A percentile compares a stretch with the other conserved stretches of the same genome.
phyloP scores from a whole-genome alignment of 805 yeast genomes.

The Wickerhamiella bombiphila region DNA sequence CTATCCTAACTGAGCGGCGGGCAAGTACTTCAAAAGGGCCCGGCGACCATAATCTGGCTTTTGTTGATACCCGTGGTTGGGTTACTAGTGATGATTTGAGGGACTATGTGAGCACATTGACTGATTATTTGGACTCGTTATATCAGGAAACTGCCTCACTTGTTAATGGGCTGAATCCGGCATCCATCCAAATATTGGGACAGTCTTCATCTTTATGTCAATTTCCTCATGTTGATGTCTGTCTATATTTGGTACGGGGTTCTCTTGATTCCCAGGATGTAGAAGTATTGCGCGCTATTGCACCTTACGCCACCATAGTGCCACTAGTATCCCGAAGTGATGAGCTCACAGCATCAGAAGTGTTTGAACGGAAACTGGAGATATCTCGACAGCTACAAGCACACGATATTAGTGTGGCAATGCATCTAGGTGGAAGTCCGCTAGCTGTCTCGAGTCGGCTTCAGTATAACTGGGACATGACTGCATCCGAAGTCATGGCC shows the following conservation, averaged over 20 bases:
- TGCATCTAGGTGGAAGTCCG: not conserved
- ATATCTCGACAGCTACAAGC: not conserved
- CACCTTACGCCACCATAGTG: constrained; percentile 5
- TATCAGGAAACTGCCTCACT: constrained; percentile 9
- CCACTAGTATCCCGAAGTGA: constrained; percentile 9
- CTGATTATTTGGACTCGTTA: constrained; percentile 3
- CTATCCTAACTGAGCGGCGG: not conserved
- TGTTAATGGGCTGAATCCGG: constrained; percentile 10
- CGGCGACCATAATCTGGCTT: constrained; percentile 3
- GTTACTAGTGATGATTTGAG: not conserved
- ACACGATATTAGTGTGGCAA: not conserved
- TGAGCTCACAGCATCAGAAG: constrained; percentile 2
- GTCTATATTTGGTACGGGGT: constrained; percentile 5
- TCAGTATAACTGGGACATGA: constrained; percentile 12
- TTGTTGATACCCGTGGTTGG: constrained; percentile 2
- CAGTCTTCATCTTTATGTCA: constrained; percentile 6
- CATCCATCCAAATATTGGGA: constrained; percentile 3
- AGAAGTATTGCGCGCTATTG: constrained; percentile 2
- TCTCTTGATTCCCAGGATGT: constrained; percentile 5
- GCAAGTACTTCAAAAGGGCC: not conserved
- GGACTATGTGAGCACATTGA: not conserved
- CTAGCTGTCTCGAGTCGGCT: constrained; percentile 4
- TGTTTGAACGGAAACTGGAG: constrained; percentile 3
- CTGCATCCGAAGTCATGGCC: constrained; percentile 11
- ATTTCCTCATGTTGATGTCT: constrained; percentile 10